Conservation (phyloP, 2,329 filamentous ascomycete genomes). For the Epicoccum sorghinum region DNA sequence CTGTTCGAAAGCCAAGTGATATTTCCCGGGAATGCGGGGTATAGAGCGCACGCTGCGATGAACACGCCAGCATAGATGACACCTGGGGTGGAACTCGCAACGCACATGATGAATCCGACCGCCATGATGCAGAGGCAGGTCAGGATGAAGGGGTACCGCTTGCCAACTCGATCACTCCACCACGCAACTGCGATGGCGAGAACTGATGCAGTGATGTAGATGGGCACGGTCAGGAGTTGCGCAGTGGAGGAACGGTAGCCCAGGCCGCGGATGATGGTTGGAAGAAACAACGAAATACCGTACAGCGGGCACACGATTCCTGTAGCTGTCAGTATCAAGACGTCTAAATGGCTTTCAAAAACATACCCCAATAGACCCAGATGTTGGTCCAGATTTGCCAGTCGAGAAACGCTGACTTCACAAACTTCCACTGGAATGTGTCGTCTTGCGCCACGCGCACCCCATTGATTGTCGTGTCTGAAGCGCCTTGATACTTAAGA, state of each 20-base stretch:
- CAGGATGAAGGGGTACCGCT: slow-evolving; percentile 45
- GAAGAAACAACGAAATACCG: slow-evolving; percentile 49
- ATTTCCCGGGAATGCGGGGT: slow-evolving; percentile 47
- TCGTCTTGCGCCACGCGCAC: slow-evolving; percentile 73
- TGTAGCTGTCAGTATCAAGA: slow-evolving; percentile 14
- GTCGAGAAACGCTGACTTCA: slow-evolving; percentile 54
- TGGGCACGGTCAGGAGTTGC: slow-evolving; percentile 52
- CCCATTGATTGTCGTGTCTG: slow-evolving; percentile 60
- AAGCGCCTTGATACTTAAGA: slow-evolving; percentile 57
- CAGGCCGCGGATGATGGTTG: slow-evolving; percentile 55
- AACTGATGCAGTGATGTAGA: slow-evolving; percentile 49
- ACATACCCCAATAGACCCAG: slow-evolving; percentile 68
- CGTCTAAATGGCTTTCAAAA: not conserved
- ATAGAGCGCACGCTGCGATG: slow-evolving; percentile 45
- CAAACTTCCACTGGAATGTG: slow-evolving; percentile 66
- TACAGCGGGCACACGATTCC: slow-evolving; percentile 49
- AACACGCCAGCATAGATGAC: slow-evolving; percentile 48
- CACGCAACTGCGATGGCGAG: slow-evolving; percentile 43
- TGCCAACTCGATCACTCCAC: slow-evolving; percentile 39
- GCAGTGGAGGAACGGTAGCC: slow-evolving; percentile 49
- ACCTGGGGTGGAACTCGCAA: slow-evolving; percentile 40
- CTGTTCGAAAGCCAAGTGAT: slow-evolving; percentile 62
- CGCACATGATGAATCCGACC: slow-evolving; percentile 48
- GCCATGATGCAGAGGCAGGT: slow-evolving; percentile 41
- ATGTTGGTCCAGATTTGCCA: slow-evolving; percentile 59